Base-by-base conservation (phyloP, 2,329 filamentous ascomycete species). In the Phialocephala sp. region DNA sequence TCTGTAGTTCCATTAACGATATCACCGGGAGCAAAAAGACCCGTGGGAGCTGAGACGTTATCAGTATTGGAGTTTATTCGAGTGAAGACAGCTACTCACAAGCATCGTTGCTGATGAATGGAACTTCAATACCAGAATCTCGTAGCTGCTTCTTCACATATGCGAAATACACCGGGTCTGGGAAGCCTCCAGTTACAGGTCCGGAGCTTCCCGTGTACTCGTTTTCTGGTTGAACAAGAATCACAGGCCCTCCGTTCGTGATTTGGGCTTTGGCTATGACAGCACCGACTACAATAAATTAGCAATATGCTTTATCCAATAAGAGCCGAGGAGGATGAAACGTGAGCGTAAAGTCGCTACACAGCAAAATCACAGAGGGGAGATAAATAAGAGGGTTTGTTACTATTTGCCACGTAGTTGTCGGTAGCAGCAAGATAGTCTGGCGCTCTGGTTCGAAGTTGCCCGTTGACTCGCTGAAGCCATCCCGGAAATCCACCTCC, bases 401-500 rank as follows among this genome's bases (percentile, higher is more conserved):
- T 32, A 32, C 27, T 83, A 9, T 87, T 81, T 24, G 71, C 68
- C 1, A 76, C 78, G 66, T 82, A 90, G 82, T 87, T 86, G 61
- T 91, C 83, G 0, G 90, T 93, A 0, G 91, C 85, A 27, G 85
- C 80, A 6, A 93, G 78, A 69, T 85, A 94, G 4, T 83, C 86
- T 0, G 83, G 78, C 27, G 87, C 86, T 57, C 81, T 80, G 0
- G 90, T 91, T 66, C 92, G 83, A 61, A 93, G 77, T 0, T 81
- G 83, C 0, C 85, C 91, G 58, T 85, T 84, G n/a, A 89, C 79
- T 14, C 90, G 83, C 74, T 91, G 88, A 15, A 94, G 76, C 92
- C 92, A 95, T 1, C 91, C 92, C 0, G 92, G 92, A 67, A 91
- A 94, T 0, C 92, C 92, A 62, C 92, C 92, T 0, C 91, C 92